Evolutionary conservation across 1,284 basidiomycete species (phyloP).

Genomic region (Lignosus rhinocerotis): DNA sequence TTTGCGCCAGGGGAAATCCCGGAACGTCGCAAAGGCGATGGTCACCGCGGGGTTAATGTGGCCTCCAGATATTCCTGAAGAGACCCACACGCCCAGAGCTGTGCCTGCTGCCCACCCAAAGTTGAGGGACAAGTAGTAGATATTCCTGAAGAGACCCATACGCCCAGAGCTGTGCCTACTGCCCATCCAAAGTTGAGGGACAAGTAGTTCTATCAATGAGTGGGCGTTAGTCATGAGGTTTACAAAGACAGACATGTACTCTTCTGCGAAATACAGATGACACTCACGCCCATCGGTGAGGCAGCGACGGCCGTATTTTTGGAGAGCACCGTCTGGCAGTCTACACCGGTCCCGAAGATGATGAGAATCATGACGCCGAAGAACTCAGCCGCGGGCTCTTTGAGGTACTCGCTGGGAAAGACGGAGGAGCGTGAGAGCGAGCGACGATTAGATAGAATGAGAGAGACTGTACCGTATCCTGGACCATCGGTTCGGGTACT

Average conservation of each 20-base stretch:
- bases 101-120: conserved; percentile 70
- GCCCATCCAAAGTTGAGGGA: conserved; percentile 71
- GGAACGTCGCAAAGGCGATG: conserved; percentile 63
- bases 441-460: not conserved
- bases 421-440: conserved; percentile 1
- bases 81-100: conserved; percentile 69
- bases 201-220: conserved; percentile 49
- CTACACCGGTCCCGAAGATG: conserved; percentile 64
- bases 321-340: conserved; percentile 65
- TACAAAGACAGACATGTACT: not conserved
- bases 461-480: conserved; percentile 47
- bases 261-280: not conserved
- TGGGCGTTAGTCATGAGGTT: conserved; percentile 2
- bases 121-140: conserved; percentile 60
- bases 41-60: conserved; percentile 84
- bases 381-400: conserved; percentile 71
- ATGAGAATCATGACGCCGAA: conserved; percentile 66
- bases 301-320: conserved; percentile 50
- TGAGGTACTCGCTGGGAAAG: conserved; percentile 41
- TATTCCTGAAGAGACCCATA: conserved; percentile 65
- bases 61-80: conserved; percentile 69
- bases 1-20: conserved; percentile 79
- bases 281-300: conserved; percentile 62
- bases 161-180: conserved; percentile 63
- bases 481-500: conserved; percentile 57